phyloP scores from a whole-genome alignment of 768 basidiomycete genomes.

The Suillus tomentosus region DNA sequence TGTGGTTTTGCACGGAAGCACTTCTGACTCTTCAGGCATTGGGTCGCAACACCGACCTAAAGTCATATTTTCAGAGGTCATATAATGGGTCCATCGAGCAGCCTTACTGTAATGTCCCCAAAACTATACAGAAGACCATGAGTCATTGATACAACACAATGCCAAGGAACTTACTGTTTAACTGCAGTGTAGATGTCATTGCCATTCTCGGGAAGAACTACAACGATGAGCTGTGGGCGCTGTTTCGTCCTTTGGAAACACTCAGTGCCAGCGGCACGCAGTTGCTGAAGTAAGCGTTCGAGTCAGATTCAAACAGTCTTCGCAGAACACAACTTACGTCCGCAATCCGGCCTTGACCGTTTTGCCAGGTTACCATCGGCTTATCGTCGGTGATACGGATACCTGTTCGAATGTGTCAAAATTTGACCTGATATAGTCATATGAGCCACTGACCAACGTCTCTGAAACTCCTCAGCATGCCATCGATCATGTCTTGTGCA shows the following conservation, averaged over 20 bases:
- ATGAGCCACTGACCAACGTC: conserved; percentile 57
- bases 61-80: background rate
- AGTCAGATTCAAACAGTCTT: background rate
- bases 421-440: background rate
- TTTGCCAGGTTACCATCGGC: conserved; percentile 55
- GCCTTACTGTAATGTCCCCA: conserved; percentile 61
- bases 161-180: conserved; percentile 63
- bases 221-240: conserved; percentile 61
- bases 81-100: background rate
- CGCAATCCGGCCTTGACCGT: conserved; percentile 56
- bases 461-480: conserved; percentile 48
- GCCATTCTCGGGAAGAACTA: conserved; percentile 71
- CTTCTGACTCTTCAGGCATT: conserved; percentile 71
- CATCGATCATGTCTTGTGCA: conserved; percentile 55
- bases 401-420: conserved; percentile 40
- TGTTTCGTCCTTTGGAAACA: conserved; percentile 41
- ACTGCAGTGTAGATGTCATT: conserved; percentile 77
- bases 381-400: conserved; percentile 51
- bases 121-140: conserved; percentile 48
- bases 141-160: conserved; percentile 9
- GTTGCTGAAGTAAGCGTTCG: conserved; percentile 35
- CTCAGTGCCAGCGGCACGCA: conserved; percentile 52
- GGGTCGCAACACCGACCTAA: conserved; percentile 75
- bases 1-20: conserved; percentile 69
- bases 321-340: conserved; percentile 33